phyloP scores from a whole-genome alignment of 2,329 filamentous ascomycete species.

The Falciphora oryzae region DNA sequence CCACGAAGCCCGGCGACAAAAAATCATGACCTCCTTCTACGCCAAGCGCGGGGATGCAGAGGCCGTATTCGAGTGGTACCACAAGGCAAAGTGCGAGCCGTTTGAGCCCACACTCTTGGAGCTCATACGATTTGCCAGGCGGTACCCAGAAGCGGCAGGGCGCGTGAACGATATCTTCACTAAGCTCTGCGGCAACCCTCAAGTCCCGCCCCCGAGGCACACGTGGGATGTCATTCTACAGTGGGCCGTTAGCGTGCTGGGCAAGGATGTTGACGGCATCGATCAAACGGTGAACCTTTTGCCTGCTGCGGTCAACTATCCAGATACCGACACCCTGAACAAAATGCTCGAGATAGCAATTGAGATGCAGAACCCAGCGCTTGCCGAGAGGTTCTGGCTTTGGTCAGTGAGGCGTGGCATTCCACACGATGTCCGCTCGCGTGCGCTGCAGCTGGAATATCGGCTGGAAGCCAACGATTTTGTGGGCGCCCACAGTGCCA shows the following conservation, averaged over 20 bases:
- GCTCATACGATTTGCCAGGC: slow-evolving; percentile 55
- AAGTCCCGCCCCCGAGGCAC: slow-evolving; percentile 39
- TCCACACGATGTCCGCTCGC: background rate
- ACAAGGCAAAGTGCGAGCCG: slow-evolving; percentile 29
- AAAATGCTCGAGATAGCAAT: slow-evolving; percentile 67
- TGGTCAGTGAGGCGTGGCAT: slow-evolving; percentile 41
- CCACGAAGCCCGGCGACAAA: slow-evolving; percentile 34
- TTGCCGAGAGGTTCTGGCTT: slow-evolving; percentile 66
- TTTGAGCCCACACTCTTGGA: slow-evolving; percentile 41
- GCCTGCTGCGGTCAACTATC: slow-evolving; percentile 52
- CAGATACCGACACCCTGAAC: slow-evolving; percentile 72
- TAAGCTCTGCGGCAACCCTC: slow-evolving; percentile 34
- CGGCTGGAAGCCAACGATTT: slow-evolving; percentile 68
- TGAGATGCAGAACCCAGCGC: slow-evolving; percentile 60
- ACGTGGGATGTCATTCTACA: slow-evolving; percentile 70
- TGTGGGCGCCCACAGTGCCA: slow-evolving; percentile 61
- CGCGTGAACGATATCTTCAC: slow-evolving; percentile 56
- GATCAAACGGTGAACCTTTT: slow-evolving; percentile 55
- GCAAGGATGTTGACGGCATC: slow-evolving; percentile 66
- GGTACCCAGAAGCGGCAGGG: slow-evolving; percentile 44
- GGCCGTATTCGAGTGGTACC: slow-evolving; percentile 65
- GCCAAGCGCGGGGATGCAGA: slow-evolving; percentile 49
- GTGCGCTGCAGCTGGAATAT: slow-evolving; percentile 67
- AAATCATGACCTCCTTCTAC: slow-evolving; percentile 57
- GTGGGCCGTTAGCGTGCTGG: slow-evolving; percentile 65